Conservation (phyloP, 257 asterid genomes). For the Rhazya stricta region DNA sequence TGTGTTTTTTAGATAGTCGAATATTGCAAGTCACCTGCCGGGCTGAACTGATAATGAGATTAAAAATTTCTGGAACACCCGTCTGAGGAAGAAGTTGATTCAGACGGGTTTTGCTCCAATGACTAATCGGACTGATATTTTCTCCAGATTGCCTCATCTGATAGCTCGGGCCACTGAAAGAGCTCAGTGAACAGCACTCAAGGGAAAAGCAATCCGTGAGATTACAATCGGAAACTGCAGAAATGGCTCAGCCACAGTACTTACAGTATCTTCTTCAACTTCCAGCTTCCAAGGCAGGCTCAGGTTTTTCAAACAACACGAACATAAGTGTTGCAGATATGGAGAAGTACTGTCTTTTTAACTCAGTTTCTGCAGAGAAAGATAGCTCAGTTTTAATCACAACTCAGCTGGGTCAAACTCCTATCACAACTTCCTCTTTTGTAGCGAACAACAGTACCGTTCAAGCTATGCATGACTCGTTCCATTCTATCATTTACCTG, state of each 20-base stretch:
- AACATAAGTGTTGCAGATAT: constrained; percentile 23
- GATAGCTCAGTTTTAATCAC: constrained; percentile 18
- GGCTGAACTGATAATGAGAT: constrained; percentile 15
- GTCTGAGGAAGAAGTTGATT: constrained; percentile 39
- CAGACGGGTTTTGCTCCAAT: constrained; percentile 85
- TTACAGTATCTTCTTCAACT: constrained; percentile 48
- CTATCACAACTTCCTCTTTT: constrained; percentile 19
- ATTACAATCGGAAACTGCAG: constrained; percentile 54
- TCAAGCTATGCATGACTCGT: constrained; percentile 31
- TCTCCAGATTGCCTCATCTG: constrained; percentile 61
- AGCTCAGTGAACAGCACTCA: constrained; percentile 46
- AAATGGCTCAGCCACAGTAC: constrained; percentile 55
- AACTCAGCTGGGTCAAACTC: constrained; percentile 21
- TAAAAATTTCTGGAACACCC: constrained; percentile 12
- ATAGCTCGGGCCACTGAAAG: constrained; percentile 68
- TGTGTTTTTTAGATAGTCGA: constrained; percentile 2
- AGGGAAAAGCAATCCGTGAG: constrained; percentile 61
- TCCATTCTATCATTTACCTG: constrained; percentile 55
- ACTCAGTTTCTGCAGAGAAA: constrained; percentile 21
- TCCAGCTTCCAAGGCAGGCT: constrained; percentile 5
- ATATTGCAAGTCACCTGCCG: constrained; percentile 2
- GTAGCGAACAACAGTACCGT: constrained; percentile 1
- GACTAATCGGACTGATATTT: constrained; percentile 76
- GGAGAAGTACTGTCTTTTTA: constrained; percentile 25
- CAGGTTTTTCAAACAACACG: constrained; percentile 11